Base-by-base conservation (phyloP, 108 stramenopile genomes). In the Discostella stelligeroides region DNA sequence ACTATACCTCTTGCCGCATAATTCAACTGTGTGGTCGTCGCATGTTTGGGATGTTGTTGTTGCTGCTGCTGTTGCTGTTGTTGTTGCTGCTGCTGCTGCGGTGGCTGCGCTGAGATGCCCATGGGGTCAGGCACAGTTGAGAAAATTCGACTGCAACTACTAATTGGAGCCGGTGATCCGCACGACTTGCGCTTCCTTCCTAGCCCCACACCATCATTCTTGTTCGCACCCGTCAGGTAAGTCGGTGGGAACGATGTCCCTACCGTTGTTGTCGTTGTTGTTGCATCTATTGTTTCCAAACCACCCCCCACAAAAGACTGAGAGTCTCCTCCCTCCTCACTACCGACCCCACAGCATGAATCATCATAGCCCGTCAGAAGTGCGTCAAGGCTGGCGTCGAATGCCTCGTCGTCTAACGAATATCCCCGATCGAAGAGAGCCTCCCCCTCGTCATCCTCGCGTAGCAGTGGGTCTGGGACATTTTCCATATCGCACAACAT, bases 301-400 rank as follows among this genome's bases (percentile, higher is more conserved):
- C 5, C 34, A 34, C 34, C 34, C 34, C 34, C 34, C 34, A 34
- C n/a, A n/a, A n/a, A n/a, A n/a, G 6, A 34, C 34, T 3, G 6
- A 34, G 34, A 34, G 5, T 34, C 34, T 34, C 34, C 34, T 6
- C 34, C 34, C n/a, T n/a, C n/a, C n/a, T n/a, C n/a, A n/a, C n/a
- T n/a, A n/a, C n/a, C n/a, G n/a, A n/a, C n/a, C 3, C 34, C 34
- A 34, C 34, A 34, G 6, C 3, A 3, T 34, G 34, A 34, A 34
- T 34, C 34, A 5, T 34, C 34, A 34, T 34, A 34, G 34, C 34
- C 67, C 25, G 42, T 57, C 40, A 73, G 54, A 15, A 73, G 37
- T 9, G 45, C 72, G 17, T 64, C 72, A 18, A 73, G 43, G 39
- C 48, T 50, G 1, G 72, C 72, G 63, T 73, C 57, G 51, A 73